These are phyloP conservation scores for Paraphaeosphaeria sporulosa DNA, from an alignment of 2,329 filamentous ascomycete species.

Conservation along the genomic window DNA sequence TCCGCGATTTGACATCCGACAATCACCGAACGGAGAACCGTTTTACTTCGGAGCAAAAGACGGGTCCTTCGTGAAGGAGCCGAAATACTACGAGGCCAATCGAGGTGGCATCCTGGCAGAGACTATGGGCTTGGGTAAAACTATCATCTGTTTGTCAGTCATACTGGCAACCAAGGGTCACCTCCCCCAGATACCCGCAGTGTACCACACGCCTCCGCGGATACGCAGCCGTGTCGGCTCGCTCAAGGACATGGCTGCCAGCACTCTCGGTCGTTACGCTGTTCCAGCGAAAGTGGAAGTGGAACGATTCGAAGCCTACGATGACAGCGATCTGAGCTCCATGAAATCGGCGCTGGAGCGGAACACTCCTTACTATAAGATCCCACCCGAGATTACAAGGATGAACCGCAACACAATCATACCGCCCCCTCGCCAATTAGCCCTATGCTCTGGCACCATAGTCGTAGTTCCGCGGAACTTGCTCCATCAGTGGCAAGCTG, in stretches of 20 bases:
- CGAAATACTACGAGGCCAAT: conserved; percentile 75
- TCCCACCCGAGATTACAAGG: conserved; percentile 49
- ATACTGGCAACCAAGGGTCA: conserved; percentile 78
- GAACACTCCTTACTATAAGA: conserved; percentile 50
- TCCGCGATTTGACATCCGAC: conserved; percentile 70
- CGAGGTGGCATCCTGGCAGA: conserved; percentile 81
- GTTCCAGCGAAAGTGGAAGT: conserved; percentile 76
- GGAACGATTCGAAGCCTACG: conserved; percentile 57
- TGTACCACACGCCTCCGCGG: conserved; percentile 59
- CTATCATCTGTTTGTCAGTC: conserved; percentile 77
- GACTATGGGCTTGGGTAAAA: conserved; percentile 83
- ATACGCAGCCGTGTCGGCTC: conserved; percentile 63
- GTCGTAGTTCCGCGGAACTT: conserved; percentile 85
- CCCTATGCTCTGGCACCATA: conserved; percentile 73
- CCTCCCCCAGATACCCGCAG: conserved; percentile 69
- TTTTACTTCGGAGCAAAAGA: conserved; percentile 78
- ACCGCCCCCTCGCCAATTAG: conserved; percentile 60
- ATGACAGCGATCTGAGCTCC: conserved; percentile 54
- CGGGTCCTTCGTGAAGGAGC: conserved; percentile 68
- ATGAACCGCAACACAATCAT: conserved; percentile 52
- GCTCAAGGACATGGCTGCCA: conserved; percentile 78
- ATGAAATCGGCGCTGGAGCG: conserved; percentile 39
- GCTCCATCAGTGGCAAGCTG: conserved; percentile 81
- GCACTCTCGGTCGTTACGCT: conserved; percentile 69
- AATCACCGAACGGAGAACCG: conserved; percentile 65